Evolutionary conservation across 31 red algal species (phyloP), one percentile per base, ranked within the genome.

Genomic region (Odonthalia washingtoniensis): DNA sequence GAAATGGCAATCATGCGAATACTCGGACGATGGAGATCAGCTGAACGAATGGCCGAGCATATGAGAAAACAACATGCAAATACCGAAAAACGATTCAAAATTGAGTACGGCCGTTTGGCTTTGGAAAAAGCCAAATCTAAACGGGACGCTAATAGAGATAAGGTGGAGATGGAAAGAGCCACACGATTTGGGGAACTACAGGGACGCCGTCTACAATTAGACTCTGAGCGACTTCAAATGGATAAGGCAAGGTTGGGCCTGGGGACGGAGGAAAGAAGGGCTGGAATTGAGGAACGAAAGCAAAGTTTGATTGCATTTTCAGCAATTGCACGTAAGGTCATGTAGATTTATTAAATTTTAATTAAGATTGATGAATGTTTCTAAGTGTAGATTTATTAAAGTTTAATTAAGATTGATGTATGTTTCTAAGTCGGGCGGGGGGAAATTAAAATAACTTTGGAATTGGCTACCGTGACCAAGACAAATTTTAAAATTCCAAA

Each of bases 401-500:
- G 49, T 57, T 57, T 57, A 57, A 9, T 57, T 21, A 57, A 14
- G 12, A 21, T 9, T 14, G 12, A 70, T 70, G 74, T 77, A 77
- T 18, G 37, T 14, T 16, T 14, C 27, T 43, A 77, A 17, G 40
- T 17, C 5, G 14, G 74, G 74, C 9, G 74, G 35, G 16, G 38
- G 12, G 43, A 5, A 46, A 14, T 37, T 40, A 44, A 44, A 77
- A 27, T 38, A 38, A n/a, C 30, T 44, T 32, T 17, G 12, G 14
- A 14, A 14, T 72, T 72, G 74, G 24, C 74, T 28, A 46, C 74
- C 74, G 27, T 77, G 38, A 6, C 9, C 6, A 6, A 77, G 33
- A 37, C 74, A 77, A 12, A 5, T 6, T 12, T 77, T 5, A 16
- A 28, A 21, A 37, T 77, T 77, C 74, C 74, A 77, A 14, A 77